Percentiles rank a stretch among this genome's conserved stretches.
Conservation (phyloP, 106 monocot species). For the Phalaenopsis aphrodite region DNA sequence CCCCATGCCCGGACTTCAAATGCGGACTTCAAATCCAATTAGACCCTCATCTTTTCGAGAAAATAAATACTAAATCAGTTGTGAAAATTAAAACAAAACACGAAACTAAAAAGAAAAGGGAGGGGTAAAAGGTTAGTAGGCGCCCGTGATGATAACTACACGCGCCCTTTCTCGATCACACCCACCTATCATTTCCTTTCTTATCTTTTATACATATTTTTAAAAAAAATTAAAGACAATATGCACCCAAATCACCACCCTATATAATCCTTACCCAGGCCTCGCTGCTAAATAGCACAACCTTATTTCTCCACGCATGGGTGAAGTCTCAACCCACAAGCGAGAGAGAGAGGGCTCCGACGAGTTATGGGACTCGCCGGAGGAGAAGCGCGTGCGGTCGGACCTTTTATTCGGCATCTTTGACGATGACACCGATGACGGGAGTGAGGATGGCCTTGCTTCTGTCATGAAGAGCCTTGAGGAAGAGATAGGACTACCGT, state of each 20-base stretch:
- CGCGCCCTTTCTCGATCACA: slow-evolving; percentile 15
- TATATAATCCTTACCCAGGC: slow-evolving; percentile 13
- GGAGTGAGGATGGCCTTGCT: slow-evolving; percentile 18
- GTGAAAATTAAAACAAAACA: background rate
- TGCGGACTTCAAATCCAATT: slow-evolving; percentile 16
- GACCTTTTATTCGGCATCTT: slow-evolving; percentile 11
- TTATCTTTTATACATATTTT: background rate
- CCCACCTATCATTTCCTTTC: background rate
- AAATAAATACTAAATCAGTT: background rate
- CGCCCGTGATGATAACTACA: slow-evolving; percentile 11
- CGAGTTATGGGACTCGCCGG: slow-evolving; percentile 1
- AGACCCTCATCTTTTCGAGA: slow-evolving; percentile 5
- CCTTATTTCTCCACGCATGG: slow-evolving; percentile 6
- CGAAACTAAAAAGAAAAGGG: background rate
- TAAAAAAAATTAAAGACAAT: background rate
- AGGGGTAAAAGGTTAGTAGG: background rate
- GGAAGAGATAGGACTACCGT: slow-evolving; percentile 26
- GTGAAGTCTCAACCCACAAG: background rate
- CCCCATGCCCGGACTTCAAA: slow-evolving; percentile 19
- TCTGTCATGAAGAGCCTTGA: slow-evolving; percentile 40
- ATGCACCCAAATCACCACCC: background rate
- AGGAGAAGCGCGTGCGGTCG: slow-evolving; percentile 11
- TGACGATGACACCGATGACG: slow-evolving; percentile 19
- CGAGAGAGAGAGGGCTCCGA: background rate
- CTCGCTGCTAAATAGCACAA: slow-evolving; percentile 11